Evolutionary conservation across 768 basidiomycete genomes (phyloP).

Genomic region (Amanita thiersii): DNA sequence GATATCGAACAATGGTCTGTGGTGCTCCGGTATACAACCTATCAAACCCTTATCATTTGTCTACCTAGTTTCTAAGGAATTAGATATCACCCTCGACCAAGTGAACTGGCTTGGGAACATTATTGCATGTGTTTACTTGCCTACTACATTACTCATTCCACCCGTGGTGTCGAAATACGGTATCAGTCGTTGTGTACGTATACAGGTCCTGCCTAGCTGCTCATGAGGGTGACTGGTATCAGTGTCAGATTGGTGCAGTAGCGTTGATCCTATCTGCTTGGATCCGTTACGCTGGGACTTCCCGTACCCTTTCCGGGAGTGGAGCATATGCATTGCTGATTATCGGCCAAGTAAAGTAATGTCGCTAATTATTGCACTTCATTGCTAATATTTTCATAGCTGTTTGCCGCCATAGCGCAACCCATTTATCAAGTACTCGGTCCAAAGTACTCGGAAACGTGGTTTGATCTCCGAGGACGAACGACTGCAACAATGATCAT

Average conservation of each 20-base stretch:
- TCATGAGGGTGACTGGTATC: slow-evolving; percentile 1
- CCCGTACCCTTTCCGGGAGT: slow-evolving; percentile 36
- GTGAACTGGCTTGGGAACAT: slow-evolving; percentile 82
- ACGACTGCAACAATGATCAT: slow-evolving; percentile 69
- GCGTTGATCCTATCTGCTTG: slow-evolving; percentile 57
- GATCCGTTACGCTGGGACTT: slow-evolving; percentile 71
- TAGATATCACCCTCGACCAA: slow-evolving; percentile 58
- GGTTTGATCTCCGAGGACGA: slow-evolving; percentile 72
- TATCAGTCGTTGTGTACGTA: slow-evolving; percentile 53
- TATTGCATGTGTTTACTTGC: slow-evolving; percentile 53
- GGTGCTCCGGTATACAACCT: not conserved
- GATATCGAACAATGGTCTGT: slow-evolving; percentile 59
- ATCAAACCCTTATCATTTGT: not conserved
- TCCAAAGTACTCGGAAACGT: slow-evolving; percentile 74
- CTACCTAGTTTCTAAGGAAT: slow-evolving; percentile 48
- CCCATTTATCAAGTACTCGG: slow-evolving; percentile 72
- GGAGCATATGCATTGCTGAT: slow-evolving; percentile 62
- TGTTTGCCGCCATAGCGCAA: slow-evolving; percentile 57
- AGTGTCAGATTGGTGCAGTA: slow-evolving; percentile 57
- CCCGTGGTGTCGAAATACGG: slow-evolving; percentile 50
- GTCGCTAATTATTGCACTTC: too few relatives aligned
- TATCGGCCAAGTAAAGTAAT: slow-evolving; percentile 52
- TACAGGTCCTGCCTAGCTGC: not conserved
- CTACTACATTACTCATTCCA: slow-evolving; percentile 50
- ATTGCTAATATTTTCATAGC: slow-evolving; percentile 23